Conservation (phyloP, 208 protist species). For the Wallacemonas rigidus region DNA sequence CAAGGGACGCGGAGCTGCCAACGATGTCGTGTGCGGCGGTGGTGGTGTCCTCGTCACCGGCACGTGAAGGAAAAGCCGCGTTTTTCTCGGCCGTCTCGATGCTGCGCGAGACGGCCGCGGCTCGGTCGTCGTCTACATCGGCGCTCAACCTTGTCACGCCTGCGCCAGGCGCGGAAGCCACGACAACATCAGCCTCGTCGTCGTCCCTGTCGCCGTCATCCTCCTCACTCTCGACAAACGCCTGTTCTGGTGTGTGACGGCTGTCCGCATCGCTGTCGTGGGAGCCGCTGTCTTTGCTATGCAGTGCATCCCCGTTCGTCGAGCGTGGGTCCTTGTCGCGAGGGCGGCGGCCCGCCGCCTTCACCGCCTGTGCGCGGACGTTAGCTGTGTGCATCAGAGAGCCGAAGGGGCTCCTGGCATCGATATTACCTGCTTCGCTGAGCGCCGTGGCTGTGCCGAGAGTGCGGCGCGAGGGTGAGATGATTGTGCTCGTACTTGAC, state of each 20-base stretch:
- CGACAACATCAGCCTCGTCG: not conserved
- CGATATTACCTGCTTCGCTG: not conserved
- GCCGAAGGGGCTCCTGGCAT: not conserved
- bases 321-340: not conserved
- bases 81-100: too few species aligned
- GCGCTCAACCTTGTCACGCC: too few species aligned
- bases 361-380: not conserved
- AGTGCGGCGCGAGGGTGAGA: not conserved
- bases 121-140: too few species aligned
- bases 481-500: not conserved
- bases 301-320: not conserved
- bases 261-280: not conserved
- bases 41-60: too few species aligned
- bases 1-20: too few species aligned
- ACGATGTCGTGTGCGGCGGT: too few species aligned
- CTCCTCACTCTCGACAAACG: not conserved
- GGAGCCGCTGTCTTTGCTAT: not conserved
- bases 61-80: too few species aligned
- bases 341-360: not conserved
- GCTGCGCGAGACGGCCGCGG: too few species aligned
- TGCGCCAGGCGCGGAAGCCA: not conserved
- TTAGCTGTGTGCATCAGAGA: not conserved
- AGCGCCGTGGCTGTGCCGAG: not conserved
- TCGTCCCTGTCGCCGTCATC: not conserved
- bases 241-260: slow-evolving; percentile 1